Percentiles rank a stretch among this genome's conserved stretches.
Conservation (phyloP, 2,329 filamentous ascomycete genomes). For the Fonsecaea nubica region DNA sequence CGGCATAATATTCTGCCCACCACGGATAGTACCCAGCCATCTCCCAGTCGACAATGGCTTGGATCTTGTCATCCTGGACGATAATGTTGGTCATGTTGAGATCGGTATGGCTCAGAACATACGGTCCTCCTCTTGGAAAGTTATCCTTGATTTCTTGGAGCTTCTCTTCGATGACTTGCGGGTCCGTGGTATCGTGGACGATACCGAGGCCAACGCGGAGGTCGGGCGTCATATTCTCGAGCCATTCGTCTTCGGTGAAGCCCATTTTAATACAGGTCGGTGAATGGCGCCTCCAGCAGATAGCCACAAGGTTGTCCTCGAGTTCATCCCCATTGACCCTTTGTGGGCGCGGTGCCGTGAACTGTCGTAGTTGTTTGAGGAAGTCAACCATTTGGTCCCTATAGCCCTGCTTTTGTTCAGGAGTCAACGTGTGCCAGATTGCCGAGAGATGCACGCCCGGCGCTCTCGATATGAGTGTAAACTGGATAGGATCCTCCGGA, state of each 20-base stretch:
- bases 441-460: background rate
- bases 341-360: constrained; percentile 20
- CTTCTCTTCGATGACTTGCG: constrained; percentile 18
- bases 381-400: constrained; percentile 15
- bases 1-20: too few relatives aligned
- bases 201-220: constrained; percentile 13
- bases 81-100: too few relatives aligned
- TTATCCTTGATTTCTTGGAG: constrained; percentile 18
- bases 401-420: constrained; percentile 23
- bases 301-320: constrained; percentile 7
- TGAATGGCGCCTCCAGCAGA: background rate
- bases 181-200: constrained; percentile 5
- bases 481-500: constrained; percentile 14
- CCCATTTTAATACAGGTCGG: constrained; percentile 17
- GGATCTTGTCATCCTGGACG: too few relatives aligned
- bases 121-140: constrained; percentile 39
- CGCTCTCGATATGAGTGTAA: constrained; percentile 22
- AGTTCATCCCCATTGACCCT: constrained; percentile 9
- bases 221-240: constrained; percentile 13
- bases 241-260: constrained; percentile 20
- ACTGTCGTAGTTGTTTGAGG: constrained; percentile 18
- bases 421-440: constrained; percentile 8
- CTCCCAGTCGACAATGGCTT: too few relatives aligned
- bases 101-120: constrained; percentile 39
- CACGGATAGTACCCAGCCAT: too few relatives aligned